These are phyloP conservation scores for Colletotrichum simmondsii DNA, from an alignment of 2,329 filamentous ascomycete species.

Conservation along the genomic window DNA sequence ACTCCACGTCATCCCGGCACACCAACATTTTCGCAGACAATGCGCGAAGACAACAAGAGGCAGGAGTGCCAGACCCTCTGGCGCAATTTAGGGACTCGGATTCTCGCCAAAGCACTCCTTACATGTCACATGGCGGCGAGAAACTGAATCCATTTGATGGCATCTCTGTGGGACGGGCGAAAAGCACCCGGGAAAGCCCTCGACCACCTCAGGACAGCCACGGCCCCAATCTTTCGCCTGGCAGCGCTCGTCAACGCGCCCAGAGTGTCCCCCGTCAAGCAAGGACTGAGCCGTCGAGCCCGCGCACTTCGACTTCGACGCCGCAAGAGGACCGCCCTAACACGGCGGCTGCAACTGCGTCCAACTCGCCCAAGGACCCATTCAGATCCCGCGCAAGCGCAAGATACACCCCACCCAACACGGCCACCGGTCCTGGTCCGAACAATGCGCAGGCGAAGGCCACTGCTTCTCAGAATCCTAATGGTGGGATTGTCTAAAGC, in stretches of 20 bases:
- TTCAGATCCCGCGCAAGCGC: slow-evolving; percentile 35
- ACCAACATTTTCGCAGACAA: slow-evolving; percentile 39
- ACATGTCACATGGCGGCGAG: slow-evolving; percentile 66
- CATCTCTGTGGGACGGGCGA: slow-evolving; percentile 53
- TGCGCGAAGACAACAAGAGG: slow-evolving; percentile 38
- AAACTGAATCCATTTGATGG: slow-evolving; percentile 68
- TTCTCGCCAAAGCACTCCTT: slow-evolving; percentile 67
- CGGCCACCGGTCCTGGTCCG: slow-evolving; percentile 7
- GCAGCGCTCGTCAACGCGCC: slow-evolving; percentile 43
- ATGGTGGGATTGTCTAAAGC: background rate
- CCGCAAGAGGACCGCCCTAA: slow-evolving; percentile 29
- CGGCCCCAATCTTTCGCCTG: slow-evolving; percentile 33
- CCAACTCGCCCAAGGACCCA: slow-evolving; percentile 27
- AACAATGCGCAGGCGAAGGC: slow-evolving; percentile 6
- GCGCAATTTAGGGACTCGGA: slow-evolving; percentile 60
- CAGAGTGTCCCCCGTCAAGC: slow-evolving; percentile 41
- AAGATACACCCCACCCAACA: slow-evolving; percentile 34
- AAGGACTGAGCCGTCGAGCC: slow-evolving; percentile 26
- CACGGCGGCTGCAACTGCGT: slow-evolving; percentile 21
- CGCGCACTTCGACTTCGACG: slow-evolving; percentile 21
- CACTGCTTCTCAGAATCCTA: background rate
- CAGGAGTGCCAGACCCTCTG: slow-evolving; percentile 55
- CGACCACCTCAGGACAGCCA: slow-evolving; percentile 40
- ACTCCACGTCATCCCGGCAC: slow-evolving; percentile 51
- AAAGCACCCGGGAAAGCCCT: slow-evolving; percentile 54